phyloP scores from a whole-genome alignment of 2,329 filamentous ascomycete genomes.

The Fusarium tjaetaba region DNA sequence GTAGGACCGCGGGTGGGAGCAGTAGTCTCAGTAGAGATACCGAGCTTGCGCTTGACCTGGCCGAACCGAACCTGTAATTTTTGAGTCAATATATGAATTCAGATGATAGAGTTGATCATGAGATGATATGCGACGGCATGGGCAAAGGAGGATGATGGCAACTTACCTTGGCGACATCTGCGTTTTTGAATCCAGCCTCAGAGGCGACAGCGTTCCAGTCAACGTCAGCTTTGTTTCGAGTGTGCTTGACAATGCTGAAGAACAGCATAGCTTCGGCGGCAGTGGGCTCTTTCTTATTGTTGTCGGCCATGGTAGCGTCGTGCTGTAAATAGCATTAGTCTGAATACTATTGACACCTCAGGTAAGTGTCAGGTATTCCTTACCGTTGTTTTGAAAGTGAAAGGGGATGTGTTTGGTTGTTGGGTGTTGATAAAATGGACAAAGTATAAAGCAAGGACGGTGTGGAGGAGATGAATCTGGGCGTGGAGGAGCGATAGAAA shows the following conservation, averaged over 20 bases:
- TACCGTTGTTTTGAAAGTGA: neutral
- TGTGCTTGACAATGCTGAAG: constrained; percentile 56
- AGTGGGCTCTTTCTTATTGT: constrained; percentile 51
- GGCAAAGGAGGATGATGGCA: neutral
- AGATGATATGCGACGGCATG: neutral
- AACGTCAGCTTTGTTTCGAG: constrained; percentile 54
- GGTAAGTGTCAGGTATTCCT: neutral
- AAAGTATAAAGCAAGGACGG: neutral
- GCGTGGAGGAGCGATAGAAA: neutral
- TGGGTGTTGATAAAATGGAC: neutral
- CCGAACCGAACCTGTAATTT: constrained; percentile 55
- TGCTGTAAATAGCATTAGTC: constrained; percentile 7
- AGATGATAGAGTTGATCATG: neutral
- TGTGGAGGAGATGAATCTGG: neutral
- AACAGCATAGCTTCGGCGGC: constrained; percentile 56
- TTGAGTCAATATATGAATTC: neutral
- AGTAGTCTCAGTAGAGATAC: constrained; percentile 46
- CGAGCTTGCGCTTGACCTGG: constrained; percentile 60
- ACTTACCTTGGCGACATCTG: constrained; percentile 56
- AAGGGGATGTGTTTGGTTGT: neutral
- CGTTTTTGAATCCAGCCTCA: constrained; percentile 57
- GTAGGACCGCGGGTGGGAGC: constrained; percentile 8
- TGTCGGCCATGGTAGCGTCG: constrained; percentile 44
- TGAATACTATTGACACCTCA: neutral
- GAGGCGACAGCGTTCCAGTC: constrained; percentile 60